phyloP scores from a whole-genome alignment of 2,329 filamentous ascomycete species.

The Sporothrix phasma region DNA sequence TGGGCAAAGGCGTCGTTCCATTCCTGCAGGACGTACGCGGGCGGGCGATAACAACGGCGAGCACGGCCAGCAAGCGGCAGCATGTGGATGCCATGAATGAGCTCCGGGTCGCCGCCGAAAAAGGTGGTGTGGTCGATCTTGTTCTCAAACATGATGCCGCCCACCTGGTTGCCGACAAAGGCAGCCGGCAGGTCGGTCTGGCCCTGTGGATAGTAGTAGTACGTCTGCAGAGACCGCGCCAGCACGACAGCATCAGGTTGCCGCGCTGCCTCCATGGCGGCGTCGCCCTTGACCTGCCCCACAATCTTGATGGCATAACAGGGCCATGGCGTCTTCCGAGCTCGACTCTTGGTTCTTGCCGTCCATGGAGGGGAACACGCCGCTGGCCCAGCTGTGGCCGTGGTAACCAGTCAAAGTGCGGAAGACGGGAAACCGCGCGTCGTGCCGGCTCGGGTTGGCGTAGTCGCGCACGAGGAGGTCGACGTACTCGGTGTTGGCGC shows the following conservation, averaged over 20 bases:
- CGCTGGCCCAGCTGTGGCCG: slow-evolving; percentile 89
- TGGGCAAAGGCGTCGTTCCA: slow-evolving; percentile 70
- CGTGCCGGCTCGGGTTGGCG: slow-evolving; percentile 62
- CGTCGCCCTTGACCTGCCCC: slow-evolving; percentile 68
- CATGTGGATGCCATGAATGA: slow-evolving; percentile 74
- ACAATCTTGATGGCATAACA: slow-evolving; percentile 90
- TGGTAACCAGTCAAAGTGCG: slow-evolving; percentile 91
- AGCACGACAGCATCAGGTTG: slow-evolving; percentile 79
- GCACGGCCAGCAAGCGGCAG: slow-evolving; percentile 60
- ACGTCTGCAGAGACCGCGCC: slow-evolving; percentile 60
- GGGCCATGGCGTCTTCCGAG: slow-evolving; percentile 81
- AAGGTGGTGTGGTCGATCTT: slow-evolving; percentile 91
- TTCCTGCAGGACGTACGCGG: slow-evolving; percentile 67
- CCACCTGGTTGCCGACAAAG: slow-evolving; percentile 73
- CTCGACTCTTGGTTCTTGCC: slow-evolving; percentile 81
- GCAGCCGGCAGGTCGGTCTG: slow-evolving; percentile 62
- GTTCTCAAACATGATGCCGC: slow-evolving; percentile 77
- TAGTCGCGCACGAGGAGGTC: slow-evolving; percentile 75
- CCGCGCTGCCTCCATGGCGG: slow-evolving; percentile 66
- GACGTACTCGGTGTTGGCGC: slow-evolving; percentile 64
- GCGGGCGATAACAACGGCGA: slow-evolving; percentile 57
- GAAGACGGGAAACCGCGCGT: slow-evolving; percentile 70
- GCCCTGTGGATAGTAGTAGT: slow-evolving; percentile 67
- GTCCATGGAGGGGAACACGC: slow-evolving; percentile 58
- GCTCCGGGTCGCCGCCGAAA: slow-evolving; percentile 65